These are phyloP conservation scores for Ogataea pignaliae DNA, from an alignment of 805 yeast genomes.

Conservation along the genomic window DNA sequence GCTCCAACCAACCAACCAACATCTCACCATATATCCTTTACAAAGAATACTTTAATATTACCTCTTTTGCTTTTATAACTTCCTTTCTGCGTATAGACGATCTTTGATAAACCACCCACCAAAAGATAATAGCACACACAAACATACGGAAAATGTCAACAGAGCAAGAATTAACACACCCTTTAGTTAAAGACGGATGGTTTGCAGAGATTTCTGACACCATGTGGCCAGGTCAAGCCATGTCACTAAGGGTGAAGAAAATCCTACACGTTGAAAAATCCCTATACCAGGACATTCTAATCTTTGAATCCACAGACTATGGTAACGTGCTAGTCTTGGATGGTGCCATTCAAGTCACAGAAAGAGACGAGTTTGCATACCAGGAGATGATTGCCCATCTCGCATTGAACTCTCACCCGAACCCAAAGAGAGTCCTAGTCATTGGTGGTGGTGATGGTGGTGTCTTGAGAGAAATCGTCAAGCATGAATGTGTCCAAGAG, in stretches of 20 bases:
- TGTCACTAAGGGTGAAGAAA: conserved; percentile 84
- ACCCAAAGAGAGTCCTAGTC: conserved; percentile 89
- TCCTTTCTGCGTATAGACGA: too few relatives aligned
- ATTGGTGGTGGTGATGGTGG: conserved; percentile 99
- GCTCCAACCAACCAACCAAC: too few relatives aligned
- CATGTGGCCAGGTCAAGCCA: conserved; percentile 99
- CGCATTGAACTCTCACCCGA: conserved; percentile 88
- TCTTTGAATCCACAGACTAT: conserved; percentile 87
- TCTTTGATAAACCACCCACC: too few relatives aligned
- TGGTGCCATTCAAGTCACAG: conserved; percentile 93
- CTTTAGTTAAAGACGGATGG: conserved; percentile 82
- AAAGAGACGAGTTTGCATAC: conserved; percentile 94
- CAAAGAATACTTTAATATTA: too few relatives aligned
- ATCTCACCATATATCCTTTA: too few relatives aligned
- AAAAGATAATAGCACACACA: too few relatives aligned
- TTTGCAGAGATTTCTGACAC: conserved; percentile 91
- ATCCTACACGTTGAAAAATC: conserved; percentile 82
- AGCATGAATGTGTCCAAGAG: conserved; percentile 81
- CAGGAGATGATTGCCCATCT: conserved; percentile 98
- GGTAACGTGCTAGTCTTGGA: conserved; percentile 95
- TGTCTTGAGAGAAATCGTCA: conserved; percentile 89
- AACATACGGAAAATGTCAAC: conserved; percentile 4
- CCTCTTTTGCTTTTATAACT: too few relatives aligned
- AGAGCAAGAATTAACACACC: conserved; percentile 43
- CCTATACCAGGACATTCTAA: conserved; percentile 87